phyloP scores from a whole-genome alignment of 2,329 filamentous ascomycete genomes.

The Aspergillus sergii region DNA sequence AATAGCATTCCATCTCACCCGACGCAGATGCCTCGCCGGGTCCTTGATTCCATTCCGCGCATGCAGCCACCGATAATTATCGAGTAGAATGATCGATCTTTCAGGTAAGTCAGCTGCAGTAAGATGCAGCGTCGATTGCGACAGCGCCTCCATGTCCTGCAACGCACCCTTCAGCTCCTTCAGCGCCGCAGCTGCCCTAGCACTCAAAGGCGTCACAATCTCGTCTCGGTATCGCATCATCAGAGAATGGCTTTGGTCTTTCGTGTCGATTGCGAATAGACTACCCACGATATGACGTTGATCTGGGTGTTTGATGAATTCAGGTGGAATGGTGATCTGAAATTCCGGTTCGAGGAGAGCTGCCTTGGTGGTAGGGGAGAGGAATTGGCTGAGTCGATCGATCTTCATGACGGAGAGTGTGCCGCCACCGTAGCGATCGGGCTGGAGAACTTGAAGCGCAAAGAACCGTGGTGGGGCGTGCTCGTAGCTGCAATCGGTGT shows the following conservation, averaged over 20 bases:
- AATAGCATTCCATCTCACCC: neutral
- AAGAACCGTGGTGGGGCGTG: conserved; percentile 41
- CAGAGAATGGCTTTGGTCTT: neutral
- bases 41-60: neutral
- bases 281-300: neutral
- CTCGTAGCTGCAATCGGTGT: conserved; percentile 51
- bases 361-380: neutral
- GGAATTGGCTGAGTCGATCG: neutral
- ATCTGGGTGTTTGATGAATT: neutral
- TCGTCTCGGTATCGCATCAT: neutral
- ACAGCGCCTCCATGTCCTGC: neutral
- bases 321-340: neutral
- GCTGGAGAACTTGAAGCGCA: conserved; percentile 46
- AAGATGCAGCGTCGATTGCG: neutral
- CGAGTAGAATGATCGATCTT: neutral
- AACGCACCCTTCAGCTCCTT: neutral
- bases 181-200: neutral
- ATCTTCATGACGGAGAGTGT: conserved; percentile 1
- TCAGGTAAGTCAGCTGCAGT: neutral
- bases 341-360: neutral
- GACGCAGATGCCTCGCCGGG: neutral
- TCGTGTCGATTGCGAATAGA: neutral
- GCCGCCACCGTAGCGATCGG: conserved; percentile 30
- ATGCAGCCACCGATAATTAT: neutral
- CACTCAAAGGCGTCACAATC: neutral